Evolutionary conservation across 75 land plant genomes (phyloP).

Genomic region (Pseudotsuga menziesii): DNA sequence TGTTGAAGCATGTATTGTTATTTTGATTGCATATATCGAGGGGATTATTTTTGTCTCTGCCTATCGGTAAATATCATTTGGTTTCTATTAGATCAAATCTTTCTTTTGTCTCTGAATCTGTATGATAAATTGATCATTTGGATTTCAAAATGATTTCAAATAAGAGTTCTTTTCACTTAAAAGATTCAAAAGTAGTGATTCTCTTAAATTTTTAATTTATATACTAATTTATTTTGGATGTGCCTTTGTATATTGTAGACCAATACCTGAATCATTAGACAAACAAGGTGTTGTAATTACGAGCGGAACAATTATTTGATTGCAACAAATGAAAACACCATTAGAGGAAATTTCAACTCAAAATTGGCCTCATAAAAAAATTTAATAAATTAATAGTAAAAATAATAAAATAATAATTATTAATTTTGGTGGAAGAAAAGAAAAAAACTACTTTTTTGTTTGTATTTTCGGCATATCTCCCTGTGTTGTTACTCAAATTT

Average conservation of each 20-base stretch:
- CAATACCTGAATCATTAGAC: constrained; percentile 44
- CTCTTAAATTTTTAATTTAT: not conserved
- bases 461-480: too few species aligned
- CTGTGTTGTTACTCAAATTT: too few species aligned
- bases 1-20: not conserved
- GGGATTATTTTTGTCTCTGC: not conserved
- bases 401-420: too few species aligned
- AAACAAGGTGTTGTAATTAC: constrained; percentile 78
- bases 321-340: constrained; percentile 89
- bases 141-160: not conserved
- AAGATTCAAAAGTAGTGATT: not conserved
- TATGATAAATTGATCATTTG: not conserved
- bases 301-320: constrained; percentile 49
- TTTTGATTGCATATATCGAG: not conserved
- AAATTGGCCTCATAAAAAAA: too few species aligned
- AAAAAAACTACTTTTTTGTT: too few species aligned
- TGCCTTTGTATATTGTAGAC: constrained; percentile 66
- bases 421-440: too few species aligned
- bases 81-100: not conserved
- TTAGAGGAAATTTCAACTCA: too few species aligned
- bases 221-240: not conserved
- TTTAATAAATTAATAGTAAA: too few species aligned
- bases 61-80: not conserved
- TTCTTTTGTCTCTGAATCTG: not conserved
- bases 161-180: not conserved